Evolutionary conservation across 768 basidiomycete species (phyloP), one percentile per base, ranked within the genome.

Genomic region (Tulasnella sp.): DNA sequence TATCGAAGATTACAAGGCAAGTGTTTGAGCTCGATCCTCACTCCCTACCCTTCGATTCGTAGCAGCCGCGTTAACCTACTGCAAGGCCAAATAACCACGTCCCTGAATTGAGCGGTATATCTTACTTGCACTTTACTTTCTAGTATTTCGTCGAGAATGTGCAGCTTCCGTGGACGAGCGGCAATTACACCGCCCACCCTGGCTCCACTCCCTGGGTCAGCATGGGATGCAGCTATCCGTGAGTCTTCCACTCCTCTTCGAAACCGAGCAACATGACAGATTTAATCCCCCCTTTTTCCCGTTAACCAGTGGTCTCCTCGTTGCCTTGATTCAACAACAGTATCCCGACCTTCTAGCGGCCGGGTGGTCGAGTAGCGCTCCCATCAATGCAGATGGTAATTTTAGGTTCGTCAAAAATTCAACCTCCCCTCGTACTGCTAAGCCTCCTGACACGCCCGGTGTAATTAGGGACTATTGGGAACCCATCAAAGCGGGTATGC

Each of bases 121-220:
- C 29, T 69, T 18, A 39, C 23, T 10, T 23, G 3, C 3, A 16
- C 23, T 15, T 13, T 20, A 39, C 13, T 69, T 72, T 76, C 7
- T 46, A 77, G 44, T 77, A 77, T 72, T 79, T 79, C 39, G 75
- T 72, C 39, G 75, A 79, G 39, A 79, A 77, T 26, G 79, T 73
- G 15, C 29, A 77, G 26, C 79, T 79, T 6, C 44, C 79, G n/a
- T 70, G 57, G 76, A 26, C 37, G 4, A 71, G 18, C n/a, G 23
- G 26, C 35, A 35, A 15, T 7, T 39, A 42, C 37, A 26, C 6
- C 61, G 5, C 13, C 26, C 1, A 77, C 10, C 61, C 76, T 39
- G 7, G 13, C 37, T 29, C 13, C n/a, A 55, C 48, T 26, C 76
- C 76, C 11, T 77, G 76, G 76, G 37, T 77, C n/a, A 40, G 32